phyloP scores from a whole-genome alignment of 768 basidiomycete species.

The Coprinellus aureogranulatus region DNA sequence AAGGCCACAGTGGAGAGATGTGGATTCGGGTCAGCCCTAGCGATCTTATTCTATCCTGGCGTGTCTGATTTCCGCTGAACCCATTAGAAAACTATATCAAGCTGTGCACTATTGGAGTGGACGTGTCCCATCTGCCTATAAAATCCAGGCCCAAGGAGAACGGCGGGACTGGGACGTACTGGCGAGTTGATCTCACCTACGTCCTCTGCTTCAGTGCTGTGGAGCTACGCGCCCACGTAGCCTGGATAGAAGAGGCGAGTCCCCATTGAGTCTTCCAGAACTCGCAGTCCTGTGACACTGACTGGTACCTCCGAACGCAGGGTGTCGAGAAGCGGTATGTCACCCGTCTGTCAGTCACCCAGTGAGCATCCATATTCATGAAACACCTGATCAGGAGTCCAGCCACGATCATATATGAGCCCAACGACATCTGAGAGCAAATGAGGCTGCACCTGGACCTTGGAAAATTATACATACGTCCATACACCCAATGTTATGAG shows the following conservation, averaged over 20 bases:
- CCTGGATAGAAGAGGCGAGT: conserved; percentile 17
- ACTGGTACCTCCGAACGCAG: neutral
- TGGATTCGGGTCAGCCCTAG: conserved; percentile 10
- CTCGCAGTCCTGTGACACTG: neutral
- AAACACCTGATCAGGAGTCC: conserved; percentile 5
- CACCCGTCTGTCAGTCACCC: neutral
- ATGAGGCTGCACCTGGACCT: too few relatives aligned
- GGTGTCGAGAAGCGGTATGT: conserved; percentile 14
- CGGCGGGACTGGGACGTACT: conserved; percentile 8
- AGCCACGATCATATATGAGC: conserved; percentile 9
- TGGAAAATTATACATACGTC: too few relatives aligned
- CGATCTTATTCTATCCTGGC: neutral
- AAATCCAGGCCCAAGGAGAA: conserved; percentile 1
- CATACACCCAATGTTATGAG: too few relatives aligned
- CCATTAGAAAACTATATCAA: conserved; percentile 8
- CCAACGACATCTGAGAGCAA: conserved; percentile 9
- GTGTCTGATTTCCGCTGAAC: conserved; percentile 6
- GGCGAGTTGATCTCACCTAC: conserved; percentile 14
- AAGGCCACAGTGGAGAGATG: conserved; percentile 14
- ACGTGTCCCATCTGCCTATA: conserved; percentile 14
- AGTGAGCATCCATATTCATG: neutral
- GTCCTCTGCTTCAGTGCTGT: conserved; percentile 18
- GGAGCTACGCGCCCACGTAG: conserved; percentile 17
- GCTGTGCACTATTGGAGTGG: conserved; percentile 19
- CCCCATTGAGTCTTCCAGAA: neutral